These are phyloP conservation scores for Apiotrichum gamsii DNA, from an alignment of 1,284 basidiomycete species.

Conservation along the genomic window DNA sequence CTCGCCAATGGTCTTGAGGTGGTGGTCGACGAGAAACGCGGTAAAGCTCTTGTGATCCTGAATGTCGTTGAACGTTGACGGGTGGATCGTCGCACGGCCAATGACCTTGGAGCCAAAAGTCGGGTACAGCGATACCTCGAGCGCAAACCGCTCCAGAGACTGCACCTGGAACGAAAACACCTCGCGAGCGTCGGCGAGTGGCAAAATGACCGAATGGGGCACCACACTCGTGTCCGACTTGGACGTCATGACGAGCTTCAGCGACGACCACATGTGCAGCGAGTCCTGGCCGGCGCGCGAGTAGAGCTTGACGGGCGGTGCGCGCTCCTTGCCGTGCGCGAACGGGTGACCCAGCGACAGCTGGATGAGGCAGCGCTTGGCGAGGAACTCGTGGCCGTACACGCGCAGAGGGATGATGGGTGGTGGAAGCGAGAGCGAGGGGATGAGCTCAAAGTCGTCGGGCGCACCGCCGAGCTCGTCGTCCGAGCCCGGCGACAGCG, in stretches of 20 bases:
- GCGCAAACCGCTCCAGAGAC: constrained; percentile 63
- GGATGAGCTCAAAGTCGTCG: constrained; percentile 71
- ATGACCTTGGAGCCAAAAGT: constrained; percentile 98
- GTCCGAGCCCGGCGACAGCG: constrained; percentile 52
- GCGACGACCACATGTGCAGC: constrained; percentile 56
- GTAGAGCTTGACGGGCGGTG: constrained; percentile 53
- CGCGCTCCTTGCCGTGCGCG: constrained; percentile 35
- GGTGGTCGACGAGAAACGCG: constrained; percentile 83
- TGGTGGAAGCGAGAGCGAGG: constrained; percentile 86
- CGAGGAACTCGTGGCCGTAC: constrained; percentile 55
- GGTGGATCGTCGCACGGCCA: constrained; percentile 82
- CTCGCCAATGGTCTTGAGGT: constrained; percentile 91
- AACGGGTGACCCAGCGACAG: constrained; percentile 72
- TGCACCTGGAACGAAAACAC: constrained; percentile 85
- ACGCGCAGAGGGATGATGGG: constrained; percentile 79
- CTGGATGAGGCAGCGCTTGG: constrained; percentile 80
- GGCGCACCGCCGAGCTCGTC: constrained; percentile 54
- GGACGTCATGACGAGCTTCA: constrained; percentile 89
- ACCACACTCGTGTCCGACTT: constrained; percentile 73
- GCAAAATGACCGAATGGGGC: constrained; percentile 81
- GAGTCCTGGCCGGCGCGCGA: constrained; percentile 46
- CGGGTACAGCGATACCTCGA: constrained; percentile 94
- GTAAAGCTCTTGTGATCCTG: constrained; percentile 56
- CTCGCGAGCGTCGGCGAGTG: constrained; percentile 71
- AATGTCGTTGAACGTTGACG: constrained; percentile 62